phyloP scores from a whole-genome alignment of 2,329 filamentous ascomycete genomes.

The Graphiopsis chlorocephala region DNA sequence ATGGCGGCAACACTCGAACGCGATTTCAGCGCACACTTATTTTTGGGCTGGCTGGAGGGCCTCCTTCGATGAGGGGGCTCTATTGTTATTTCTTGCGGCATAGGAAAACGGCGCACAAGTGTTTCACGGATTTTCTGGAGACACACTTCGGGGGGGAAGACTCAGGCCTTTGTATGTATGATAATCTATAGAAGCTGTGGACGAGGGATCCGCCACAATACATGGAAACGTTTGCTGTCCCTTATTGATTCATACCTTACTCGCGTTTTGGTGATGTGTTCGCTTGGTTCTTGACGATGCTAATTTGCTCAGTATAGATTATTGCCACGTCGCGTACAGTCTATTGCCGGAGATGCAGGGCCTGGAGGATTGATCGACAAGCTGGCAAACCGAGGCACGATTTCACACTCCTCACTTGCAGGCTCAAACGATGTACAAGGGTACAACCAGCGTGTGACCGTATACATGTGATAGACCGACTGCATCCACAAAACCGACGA shows the following conservation, averaged over 20 bases:
- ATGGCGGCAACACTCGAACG: neutral
- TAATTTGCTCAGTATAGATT: neutral
- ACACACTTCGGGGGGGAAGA: neutral
- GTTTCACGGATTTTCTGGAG: conserved; percentile 1
- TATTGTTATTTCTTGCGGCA: conserved; percentile 1
- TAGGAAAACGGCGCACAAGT: conserved; percentile 6
- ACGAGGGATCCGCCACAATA: neutral
- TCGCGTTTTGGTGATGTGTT: neutral
- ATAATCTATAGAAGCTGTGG: conserved; percentile 14
- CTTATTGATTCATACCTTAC: neutral
- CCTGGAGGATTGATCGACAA: neutral
- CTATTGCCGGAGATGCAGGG: conserved; percentile 8
- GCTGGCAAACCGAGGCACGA: conserved; percentile 3
- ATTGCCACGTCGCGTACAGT: neutral
- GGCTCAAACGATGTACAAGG: neutral
- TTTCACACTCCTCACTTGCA: neutral
- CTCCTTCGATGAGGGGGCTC: neutral
- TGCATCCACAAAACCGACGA: neutral
- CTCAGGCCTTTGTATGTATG: conserved; percentile 13
- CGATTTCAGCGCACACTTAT: neutral
- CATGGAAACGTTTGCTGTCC: neutral
- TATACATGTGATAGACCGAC: neutral
- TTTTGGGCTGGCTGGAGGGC: neutral
- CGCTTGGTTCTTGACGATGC: neutral
- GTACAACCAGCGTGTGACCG: neutral